Evolutionary conservation across 129 eudicot species (phyloP), one percentile per base, ranked within the genome.

Genomic region (Chrysanthemum makinoi): DNA sequence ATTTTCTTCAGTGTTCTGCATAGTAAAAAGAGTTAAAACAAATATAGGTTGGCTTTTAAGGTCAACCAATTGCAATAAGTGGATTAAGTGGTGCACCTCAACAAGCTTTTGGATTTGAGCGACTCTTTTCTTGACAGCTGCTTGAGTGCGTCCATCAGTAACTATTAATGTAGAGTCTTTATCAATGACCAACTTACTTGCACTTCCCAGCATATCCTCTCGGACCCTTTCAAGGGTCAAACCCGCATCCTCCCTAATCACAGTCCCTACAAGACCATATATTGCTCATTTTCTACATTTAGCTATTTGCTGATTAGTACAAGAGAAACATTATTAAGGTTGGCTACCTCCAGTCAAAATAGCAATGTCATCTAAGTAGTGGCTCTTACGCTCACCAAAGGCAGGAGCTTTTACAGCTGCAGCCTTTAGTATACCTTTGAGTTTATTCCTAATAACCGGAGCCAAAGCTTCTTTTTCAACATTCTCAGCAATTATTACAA

Each of bases 401-500:
- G 95, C 86, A 49, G 98, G 98, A 80, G 98, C 98, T 80, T 89
- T 92, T 43, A 89, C 82, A 12, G 96, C 98, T 65, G 89, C 96
- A 52, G 91, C 96, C 80, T 92, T 89, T 35, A 92, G 68, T 39
- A 70, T 73, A 28, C 96, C 96, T 79, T 73, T 89, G 75, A 92
- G 90, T 75, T 89, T 89, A 82, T 89, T 92, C 80, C 85, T 83
- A 58, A 89, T 85, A 16, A 92, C 72, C 20, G 96, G 95, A 75
- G 96, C 84, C 74, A 89, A 68, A 75, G 98, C 98, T 77, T 89
- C 96, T 67, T 89, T 77, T 80, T 89, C 98, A 76, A 92, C 87
- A 55, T 80, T 89, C 82, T 89, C 98, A 7, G 98, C 95, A 15
- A 92, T 65, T 79, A 92, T 85, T 68, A 89, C 70, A 70, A 92